These are phyloP conservation scores for Tagetes erecta DNA, from an alignment of 129 eudicot species.

Conservation along the genomic window DNA sequence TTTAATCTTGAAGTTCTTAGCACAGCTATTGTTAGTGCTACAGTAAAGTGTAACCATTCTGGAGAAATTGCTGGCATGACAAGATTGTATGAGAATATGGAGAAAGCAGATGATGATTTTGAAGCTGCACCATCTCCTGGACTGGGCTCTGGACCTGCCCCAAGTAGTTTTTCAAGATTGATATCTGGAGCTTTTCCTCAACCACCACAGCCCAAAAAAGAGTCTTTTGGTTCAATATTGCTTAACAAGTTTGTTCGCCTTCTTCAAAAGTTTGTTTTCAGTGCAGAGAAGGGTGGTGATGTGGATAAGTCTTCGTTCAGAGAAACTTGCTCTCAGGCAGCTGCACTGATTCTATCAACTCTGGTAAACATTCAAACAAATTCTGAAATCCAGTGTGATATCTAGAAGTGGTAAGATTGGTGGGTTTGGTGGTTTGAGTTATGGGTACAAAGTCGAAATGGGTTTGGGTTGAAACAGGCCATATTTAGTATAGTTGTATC, in stretches of 20 bases:
- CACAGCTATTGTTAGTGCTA: constrained; percentile 90
- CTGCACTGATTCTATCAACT: constrained; percentile 91
- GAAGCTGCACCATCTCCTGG: constrained; percentile 41
- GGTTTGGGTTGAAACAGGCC: neutral
- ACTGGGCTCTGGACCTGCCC: constrained; percentile 32
- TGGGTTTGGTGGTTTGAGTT: neutral
- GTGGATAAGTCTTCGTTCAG: constrained; percentile 91
- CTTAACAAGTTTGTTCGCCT: constrained; percentile 79
- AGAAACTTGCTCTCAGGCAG: constrained; percentile 93
- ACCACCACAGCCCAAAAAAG: constrained; percentile 55
- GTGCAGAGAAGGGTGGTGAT: constrained; percentile 86
- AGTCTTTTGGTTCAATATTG: constrained; percentile 73
- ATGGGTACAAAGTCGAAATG: neutral
- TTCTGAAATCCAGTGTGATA: constrained; percentile 8
- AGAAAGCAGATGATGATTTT: constrained; percentile 52
- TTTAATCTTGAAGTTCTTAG: constrained; percentile 96
- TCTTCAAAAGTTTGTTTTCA: constrained; percentile 82
- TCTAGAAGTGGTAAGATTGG: neutral
- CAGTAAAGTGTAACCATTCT: constrained; percentile 90
- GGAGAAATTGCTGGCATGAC: constrained; percentile 99
- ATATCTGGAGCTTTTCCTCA: constrained; percentile 61
- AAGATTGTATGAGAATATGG: constrained; percentile 87
- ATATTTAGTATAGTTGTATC: neutral
- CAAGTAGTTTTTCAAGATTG: constrained; percentile 55
- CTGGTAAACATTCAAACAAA: constrained; percentile 47